Base-by-base conservation (phyloP, 768 basidiomycete genomes). In the Russula virescens region DNA sequence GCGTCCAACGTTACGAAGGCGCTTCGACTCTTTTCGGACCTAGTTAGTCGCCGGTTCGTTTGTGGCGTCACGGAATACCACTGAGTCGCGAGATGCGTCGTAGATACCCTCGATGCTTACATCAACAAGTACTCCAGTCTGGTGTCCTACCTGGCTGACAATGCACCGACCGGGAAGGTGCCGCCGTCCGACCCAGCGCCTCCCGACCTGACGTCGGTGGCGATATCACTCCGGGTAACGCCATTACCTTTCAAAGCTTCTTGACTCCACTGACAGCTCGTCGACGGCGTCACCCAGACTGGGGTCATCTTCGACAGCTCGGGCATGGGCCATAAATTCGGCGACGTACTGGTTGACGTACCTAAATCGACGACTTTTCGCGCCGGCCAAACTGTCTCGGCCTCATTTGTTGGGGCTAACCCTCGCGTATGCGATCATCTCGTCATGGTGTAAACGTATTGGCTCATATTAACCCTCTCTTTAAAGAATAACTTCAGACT, bases 91-190 rank as follows among this genome's bases (percentile, higher is more conserved):
- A 28, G 62, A 48, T 31, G 57, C 52, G 53, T 48, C 57, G 26
- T 66, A 89, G 88, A 78, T 66, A 89, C 88, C 2, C 78, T 91
- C n/a, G 88, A 90, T 48, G 85, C 90, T 2, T 91, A 89, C 70
- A 87, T 90, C 62, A 80, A 89, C 72, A 86, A 85, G 69, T 91
- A 90, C 72, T 77, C 79, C 42, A 83, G 80, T 65, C 78, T 91
- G 34, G 81, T 89, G 13, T 77, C 81, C 5, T 87, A 79, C 77
- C 77, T 90, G 26, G 81, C 80, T 1, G 80, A 84, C 57, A 72
- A 73, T 54, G 77, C 63, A 3, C 68, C 78, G 8, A 69, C 70
- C 7, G 55, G 55, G 1, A 81, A 78, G 2, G 71, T 76, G 2
- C 84, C 86, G 21, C 68, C 79, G n/a, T 82, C 87, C 18, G 88